phyloP scores from a whole-genome alignment of 768 basidiomycete species.

The Chalciporus pseudorubinellus region DNA sequence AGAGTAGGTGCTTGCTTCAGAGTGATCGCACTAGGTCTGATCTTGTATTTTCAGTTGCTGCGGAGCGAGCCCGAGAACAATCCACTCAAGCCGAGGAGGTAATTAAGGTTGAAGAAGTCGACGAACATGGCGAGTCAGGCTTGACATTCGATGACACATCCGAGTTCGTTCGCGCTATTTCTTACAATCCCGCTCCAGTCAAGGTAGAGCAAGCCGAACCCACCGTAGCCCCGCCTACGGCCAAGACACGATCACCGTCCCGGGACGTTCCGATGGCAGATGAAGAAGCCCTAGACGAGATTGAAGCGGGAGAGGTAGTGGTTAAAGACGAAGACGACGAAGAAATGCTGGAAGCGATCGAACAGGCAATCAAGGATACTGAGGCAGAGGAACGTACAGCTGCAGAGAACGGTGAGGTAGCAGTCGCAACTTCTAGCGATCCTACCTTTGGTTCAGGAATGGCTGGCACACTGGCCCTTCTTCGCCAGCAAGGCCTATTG shows the following conservation, averaged over 20 bases:
- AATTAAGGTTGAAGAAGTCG: constrained; percentile 48
- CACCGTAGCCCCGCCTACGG: constrained; percentile 22
- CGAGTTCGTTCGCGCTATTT: constrained; percentile 89
- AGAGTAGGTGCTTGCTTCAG: constrained; percentile 48
- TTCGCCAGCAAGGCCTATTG: constrained; percentile 90
- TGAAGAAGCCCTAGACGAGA: constrained; percentile 66
- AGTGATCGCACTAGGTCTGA: background rate
- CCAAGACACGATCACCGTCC: constrained; percentile 40
- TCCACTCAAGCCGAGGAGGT: constrained; percentile 36
- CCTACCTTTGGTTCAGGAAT: constrained; percentile 81
- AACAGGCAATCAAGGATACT: constrained; percentile 60
- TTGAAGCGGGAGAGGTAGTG: constrained; percentile 79
- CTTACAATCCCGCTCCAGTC: constrained; percentile 56
- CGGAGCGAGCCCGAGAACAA: constrained; percentile 56
- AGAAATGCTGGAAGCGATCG: constrained; percentile 76
- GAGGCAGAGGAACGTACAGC: constrained; percentile 52
- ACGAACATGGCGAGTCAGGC: constrained; percentile 41
- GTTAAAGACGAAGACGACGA: constrained; percentile 81
- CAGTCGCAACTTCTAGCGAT: constrained; percentile 67
- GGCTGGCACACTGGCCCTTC: constrained; percentile 83
- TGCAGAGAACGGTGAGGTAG: constrained; percentile 32
- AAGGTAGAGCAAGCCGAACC: constrained; percentile 48
- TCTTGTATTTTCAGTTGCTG: constrained; percentile 50
- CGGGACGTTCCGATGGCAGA: constrained; percentile 57
- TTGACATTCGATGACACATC: constrained; percentile 95